Percentiles rank a stretch among this genome's conserved stretches.
These are phyloP conservation scores for Coriolopsis trogii DNA, from an alignment of 1,284 basidiomycete species.

Conservation along the genomic window DNA sequence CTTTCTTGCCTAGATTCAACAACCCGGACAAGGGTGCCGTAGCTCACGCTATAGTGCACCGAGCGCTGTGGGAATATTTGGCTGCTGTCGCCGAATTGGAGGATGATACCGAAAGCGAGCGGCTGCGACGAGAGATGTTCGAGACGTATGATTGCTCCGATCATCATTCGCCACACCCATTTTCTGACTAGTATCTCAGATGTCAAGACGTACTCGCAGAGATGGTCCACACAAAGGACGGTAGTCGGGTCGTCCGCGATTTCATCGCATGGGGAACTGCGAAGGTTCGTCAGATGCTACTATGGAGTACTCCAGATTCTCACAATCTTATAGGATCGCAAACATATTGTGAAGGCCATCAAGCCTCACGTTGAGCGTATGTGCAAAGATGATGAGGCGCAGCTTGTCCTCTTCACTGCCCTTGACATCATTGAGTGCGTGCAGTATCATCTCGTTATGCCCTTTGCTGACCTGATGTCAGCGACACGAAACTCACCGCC, in stretches of 20 bases:
- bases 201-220: slow-evolving; percentile 85
- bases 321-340: slow-evolving; percentile 65
- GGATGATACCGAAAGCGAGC: slow-evolving; percentile 65
- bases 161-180: background rate
- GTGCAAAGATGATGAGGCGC: slow-evolving; percentile 85
- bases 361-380: slow-evolving; percentile 87
- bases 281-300: slow-evolving; percentile 53
- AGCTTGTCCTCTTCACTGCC: slow-evolving; percentile 85
- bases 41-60: slow-evolving; percentile 84
- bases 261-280: slow-evolving; percentile 81
- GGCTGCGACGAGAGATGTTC: slow-evolving; percentile 65
- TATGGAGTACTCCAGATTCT: background rate
- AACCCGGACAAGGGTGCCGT: slow-evolving; percentile 88
- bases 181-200: slow-evolving; percentile 37
- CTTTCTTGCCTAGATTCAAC: slow-evolving; percentile 65
- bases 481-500: slow-evolving; percentile 84
- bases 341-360: slow-evolving; percentile 83
- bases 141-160: slow-evolving; percentile 45
- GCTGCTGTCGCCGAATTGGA: slow-evolving; percentile 51
- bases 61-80: slow-evolving; percentile 79
- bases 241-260: slow-evolving; percentile 82
- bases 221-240: slow-evolving; percentile 91
- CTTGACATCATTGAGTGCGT: slow-evolving; percentile 85
- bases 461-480: slow-evolving; percentile 33
- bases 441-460: background rate